Evolutionary conservation across 2,329 filamentous ascomycete species (phyloP).

Genomic region (Penicillium palitans): DNA sequence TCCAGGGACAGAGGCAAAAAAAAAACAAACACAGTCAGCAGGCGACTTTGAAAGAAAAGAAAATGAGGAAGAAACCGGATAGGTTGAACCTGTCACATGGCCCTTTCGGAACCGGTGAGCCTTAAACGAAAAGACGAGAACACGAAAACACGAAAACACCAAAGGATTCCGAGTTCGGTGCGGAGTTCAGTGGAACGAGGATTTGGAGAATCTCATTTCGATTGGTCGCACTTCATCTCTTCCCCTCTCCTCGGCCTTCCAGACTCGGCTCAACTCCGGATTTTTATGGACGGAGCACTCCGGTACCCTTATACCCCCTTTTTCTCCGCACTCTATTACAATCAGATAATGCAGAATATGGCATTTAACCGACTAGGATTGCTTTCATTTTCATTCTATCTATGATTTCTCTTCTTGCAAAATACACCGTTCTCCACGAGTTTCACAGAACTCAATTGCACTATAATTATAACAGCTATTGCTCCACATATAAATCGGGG

Average conservation of each 20-base stretch:
- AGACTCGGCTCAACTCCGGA: slow-evolving; percentile 23
- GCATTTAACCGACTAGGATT: background rate
- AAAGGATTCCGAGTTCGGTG: slow-evolving; percentile 18
- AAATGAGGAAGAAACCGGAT: slow-evolving; percentile 21
- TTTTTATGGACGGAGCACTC: background rate
- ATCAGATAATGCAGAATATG: background rate
- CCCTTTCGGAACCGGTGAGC: slow-evolving; percentile 1
- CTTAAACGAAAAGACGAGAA: background rate
- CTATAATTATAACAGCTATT: background rate
- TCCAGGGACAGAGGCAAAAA: background rate
- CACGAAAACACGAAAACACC: background rate
- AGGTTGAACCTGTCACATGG: slow-evolving; percentile 14
- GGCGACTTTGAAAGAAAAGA: slow-evolving; percentile 22
- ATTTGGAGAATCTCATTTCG: slow-evolving; percentile 17
- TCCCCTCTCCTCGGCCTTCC: slow-evolving; percentile 8
- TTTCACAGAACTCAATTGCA: background rate
- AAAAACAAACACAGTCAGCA: slow-evolving; percentile 12
- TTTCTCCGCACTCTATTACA: slow-evolving; percentile 4
- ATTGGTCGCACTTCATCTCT: slow-evolving; percentile 9
- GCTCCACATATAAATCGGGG: background rate
- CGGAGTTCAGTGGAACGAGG: slow-evolving; percentile 14
- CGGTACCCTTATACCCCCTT: background rate
- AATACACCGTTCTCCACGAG: background rate
- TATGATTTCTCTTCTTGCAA: background rate
- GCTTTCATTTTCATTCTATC: background rate